Evolutionary conservation across 768 basidiomycete species (phyloP).

Genomic region (Lactarius pseudohatsudake): DNA sequence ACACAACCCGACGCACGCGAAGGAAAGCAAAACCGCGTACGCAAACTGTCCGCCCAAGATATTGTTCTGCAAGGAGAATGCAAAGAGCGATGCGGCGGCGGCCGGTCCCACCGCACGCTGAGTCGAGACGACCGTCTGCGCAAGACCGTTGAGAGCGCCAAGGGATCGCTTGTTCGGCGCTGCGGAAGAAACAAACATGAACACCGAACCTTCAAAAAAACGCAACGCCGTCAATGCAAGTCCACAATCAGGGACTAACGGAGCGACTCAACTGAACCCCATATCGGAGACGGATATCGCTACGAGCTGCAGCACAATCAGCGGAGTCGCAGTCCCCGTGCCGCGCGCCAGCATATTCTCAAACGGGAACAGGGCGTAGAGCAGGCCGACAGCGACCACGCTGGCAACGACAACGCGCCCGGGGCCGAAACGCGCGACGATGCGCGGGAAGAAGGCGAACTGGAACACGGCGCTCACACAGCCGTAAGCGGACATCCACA

Average conservation of each 20-base stretch:
- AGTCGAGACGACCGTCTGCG: conserved; percentile 49
- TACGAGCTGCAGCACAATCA: not conserved
- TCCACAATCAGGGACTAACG: not conserved
- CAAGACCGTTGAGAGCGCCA: conserved; percentile 34
- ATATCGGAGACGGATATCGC: not conserved
- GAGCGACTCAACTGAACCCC: not conserved
- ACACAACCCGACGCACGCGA: not conserved
- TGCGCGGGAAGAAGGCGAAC: not conserved
- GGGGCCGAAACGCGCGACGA: not conserved
- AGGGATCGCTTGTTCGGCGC: conserved; percentile 40
- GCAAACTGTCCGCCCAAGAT: conserved; percentile 49
- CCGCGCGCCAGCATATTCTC: not conserved
- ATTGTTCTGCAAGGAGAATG: conserved; percentile 47
- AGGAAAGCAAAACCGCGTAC: conserved; percentile 32
- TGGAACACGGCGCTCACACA: not conserved
- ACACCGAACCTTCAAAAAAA: conserved; percentile 7
- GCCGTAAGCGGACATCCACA: not conserved
- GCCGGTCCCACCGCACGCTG: conserved; percentile 44
- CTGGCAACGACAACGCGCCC: not conserved
- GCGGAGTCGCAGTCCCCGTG: not conserved
- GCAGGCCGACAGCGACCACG: not conserved
- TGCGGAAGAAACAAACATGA: conserved; percentile 37
- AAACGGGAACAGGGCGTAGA: conserved; percentile 33
- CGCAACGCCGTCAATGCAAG: not conserved
- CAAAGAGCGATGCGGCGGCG: conserved; percentile 45